Evolutionary conservation across 2,329 filamentous ascomycete species (phyloP).

Genomic region (Cladosporium sp.): DNA sequence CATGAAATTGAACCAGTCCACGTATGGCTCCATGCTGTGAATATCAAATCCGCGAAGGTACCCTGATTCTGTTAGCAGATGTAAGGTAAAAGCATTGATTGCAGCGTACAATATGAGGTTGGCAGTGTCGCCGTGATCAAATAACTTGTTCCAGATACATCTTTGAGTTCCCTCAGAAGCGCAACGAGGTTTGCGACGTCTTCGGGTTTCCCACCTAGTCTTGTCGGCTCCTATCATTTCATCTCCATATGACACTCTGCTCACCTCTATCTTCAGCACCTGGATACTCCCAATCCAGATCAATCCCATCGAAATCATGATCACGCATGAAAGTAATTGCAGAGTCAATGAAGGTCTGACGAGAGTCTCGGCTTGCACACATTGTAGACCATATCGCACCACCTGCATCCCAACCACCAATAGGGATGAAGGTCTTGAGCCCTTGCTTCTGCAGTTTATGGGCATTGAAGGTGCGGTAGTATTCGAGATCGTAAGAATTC

Average conservation of each 20-base stretch:
- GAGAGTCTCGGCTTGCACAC: slow-evolving; percentile 12
- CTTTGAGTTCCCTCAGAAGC: slow-evolving; percentile 31
- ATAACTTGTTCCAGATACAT: too few relatives aligned
- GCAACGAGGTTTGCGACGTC: slow-evolving; percentile 38
- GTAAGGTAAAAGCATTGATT: too few relatives aligned
- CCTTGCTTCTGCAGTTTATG: too few relatives aligned
- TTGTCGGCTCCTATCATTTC: too few relatives aligned
- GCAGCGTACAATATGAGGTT: too few relatives aligned
- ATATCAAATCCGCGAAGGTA: slow-evolving; percentile 19
- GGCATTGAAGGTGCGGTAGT: too few relatives aligned
- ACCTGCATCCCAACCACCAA: slow-evolving; percentile 42
- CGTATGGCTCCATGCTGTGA: neutral
- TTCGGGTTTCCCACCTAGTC: slow-evolving; percentile 32
- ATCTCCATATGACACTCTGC: too few relatives aligned
- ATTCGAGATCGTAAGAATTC: too few relatives aligned
- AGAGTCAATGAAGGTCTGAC: slow-evolving; percentile 5
- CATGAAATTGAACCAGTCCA: slow-evolving; percentile 20
- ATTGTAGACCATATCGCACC: slow-evolving; percentile 31
- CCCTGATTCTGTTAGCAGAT: slow-evolving; percentile 41
- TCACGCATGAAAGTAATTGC: slow-evolving; percentile 14
- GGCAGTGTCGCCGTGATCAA: too few relatives aligned
- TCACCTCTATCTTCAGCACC: slow-evolving; percentile 32
- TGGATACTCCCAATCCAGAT: slow-evolving; percentile 23
- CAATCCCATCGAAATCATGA: slow-evolving; percentile 20
- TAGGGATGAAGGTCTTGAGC: too few relatives aligned